A percentile compares a stretch with the other conserved stretches of the same genome.
Conservation (phyloP, 2,329 filamentous ascomycete species). For the Ceratocystis albifundus region DNA sequence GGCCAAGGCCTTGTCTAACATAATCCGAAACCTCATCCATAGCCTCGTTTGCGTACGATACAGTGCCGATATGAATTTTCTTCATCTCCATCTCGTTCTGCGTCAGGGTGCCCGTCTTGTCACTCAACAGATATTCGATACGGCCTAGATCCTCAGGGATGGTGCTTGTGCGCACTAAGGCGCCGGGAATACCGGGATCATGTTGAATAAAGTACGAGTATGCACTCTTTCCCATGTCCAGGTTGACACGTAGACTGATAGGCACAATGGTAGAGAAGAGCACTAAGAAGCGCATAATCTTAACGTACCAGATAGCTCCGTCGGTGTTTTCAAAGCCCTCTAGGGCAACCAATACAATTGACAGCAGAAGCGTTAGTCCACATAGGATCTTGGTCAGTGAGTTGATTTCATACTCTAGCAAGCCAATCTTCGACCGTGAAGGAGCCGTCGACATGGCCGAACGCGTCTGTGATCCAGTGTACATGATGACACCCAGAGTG, state of each 20-base stretch:
- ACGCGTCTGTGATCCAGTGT: conserved; percentile 87
- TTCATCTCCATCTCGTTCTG: conserved; percentile 99
- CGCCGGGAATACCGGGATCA: conserved; percentile 78
- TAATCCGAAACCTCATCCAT: conserved; percentile 95
- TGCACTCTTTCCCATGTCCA: conserved; percentile 93
- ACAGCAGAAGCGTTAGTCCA: conserved; percentile 72
- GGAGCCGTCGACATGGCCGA: conserved; percentile 86
- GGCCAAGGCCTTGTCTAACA: conserved; percentile 69
- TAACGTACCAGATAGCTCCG: conserved; percentile 75
- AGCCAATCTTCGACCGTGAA: conserved; percentile 83
- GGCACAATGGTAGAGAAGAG: conserved; percentile 99
- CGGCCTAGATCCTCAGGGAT: conserved; percentile 93
- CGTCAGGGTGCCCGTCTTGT: conserved; percentile 96
- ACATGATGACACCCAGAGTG: conserved; percentile 81
- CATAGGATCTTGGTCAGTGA: conserved; percentile 93
- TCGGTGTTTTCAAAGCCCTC: conserved; percentile 63
- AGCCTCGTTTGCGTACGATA: conserved; percentile 94
- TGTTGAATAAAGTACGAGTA: conserved; percentile 93
- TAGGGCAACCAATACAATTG: conserved; percentile 75
- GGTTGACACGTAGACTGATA: conserved; percentile 88
- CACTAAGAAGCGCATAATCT: conserved; percentile 95
- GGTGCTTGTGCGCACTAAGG: conserved; percentile 89
- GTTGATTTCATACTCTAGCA: conserved; percentile 94
- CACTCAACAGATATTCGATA: conserved; percentile 90
- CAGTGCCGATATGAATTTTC: conserved; percentile 95